phyloP scores from a whole-genome alignment of 768 basidiomycete genomes.

The Suillus brevipes region DNA sequence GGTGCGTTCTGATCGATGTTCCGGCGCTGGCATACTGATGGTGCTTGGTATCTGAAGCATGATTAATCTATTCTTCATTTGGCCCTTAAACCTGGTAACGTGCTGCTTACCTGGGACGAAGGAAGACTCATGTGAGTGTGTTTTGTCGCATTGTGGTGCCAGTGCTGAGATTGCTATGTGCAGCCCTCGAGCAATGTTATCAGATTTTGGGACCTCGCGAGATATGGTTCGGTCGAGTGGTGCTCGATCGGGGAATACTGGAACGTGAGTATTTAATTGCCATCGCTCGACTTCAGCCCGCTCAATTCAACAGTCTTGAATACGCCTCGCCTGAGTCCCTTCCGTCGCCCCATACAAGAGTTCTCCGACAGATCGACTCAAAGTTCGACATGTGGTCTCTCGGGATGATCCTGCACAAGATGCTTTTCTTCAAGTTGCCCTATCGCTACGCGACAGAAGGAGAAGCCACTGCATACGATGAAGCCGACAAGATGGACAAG shows the following conservation, averaged over 20 bases:
- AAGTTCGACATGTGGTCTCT: conserved; percentile 97
- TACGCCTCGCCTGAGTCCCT: conserved; percentile 89
- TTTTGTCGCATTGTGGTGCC: background rate
- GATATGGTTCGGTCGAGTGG: conserved; percentile 78
- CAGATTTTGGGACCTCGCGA: conserved; percentile 93
- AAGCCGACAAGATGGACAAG: conserved; percentile 62
- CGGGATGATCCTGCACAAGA: conserved; percentile 93
- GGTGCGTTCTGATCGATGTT: conserved; percentile 42
- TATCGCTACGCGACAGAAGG: conserved; percentile 72
- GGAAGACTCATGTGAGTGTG: conserved; percentile 69
- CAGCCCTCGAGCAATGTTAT: conserved; percentile 92
- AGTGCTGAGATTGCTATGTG: background rate
- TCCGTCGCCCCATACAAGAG: conserved; percentile 61
- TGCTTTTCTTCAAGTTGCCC: conserved; percentile 88
- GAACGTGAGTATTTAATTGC: conserved; percentile 64
- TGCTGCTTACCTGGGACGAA: conserved; percentile 89
- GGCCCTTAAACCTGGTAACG: conserved; percentile 93
- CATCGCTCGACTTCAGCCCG: background rate
- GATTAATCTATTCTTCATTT: conserved; percentile 85
- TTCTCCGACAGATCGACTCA: conserved; percentile 72
- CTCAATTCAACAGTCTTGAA: conserved; percentile 56
- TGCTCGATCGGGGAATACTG: conserved; percentile 87
- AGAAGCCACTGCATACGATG: conserved; percentile 50
- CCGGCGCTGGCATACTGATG: conserved; percentile 5
- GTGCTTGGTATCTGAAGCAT: conserved; percentile 48